Conservation (phyloP, 202 grass and related monocot species). For the Schoenoplectus tabernaemontani region DNA sequence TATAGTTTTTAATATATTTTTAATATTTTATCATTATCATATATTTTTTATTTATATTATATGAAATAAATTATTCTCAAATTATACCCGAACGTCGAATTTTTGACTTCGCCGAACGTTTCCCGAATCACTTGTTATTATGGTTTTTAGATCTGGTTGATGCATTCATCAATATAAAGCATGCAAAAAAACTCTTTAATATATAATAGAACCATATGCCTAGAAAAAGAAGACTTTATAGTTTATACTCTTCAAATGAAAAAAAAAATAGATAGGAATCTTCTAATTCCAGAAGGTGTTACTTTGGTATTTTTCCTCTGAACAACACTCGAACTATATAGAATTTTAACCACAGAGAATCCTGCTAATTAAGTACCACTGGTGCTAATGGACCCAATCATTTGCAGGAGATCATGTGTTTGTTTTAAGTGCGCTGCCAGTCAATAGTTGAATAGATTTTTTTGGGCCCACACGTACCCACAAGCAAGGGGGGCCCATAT, state of each 20-base stretch:
- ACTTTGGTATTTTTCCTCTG: neutral
- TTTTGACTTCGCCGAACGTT: too few relatives aligned
- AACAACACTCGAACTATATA: neutral
- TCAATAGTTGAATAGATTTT: neutral
- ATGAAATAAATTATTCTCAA: too few relatives aligned
- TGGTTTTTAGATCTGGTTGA: neutral
- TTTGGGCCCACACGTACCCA: neutral
- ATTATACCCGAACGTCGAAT: too few relatives aligned
- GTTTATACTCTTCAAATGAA: too few relatives aligned
- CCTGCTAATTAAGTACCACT: neutral
- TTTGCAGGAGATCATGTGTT: slow-evolving; percentile 19
- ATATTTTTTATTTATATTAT: too few relatives aligned
- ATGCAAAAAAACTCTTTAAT: neutral
- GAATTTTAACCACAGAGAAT: neutral
- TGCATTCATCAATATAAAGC: neutral
- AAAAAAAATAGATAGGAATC: too few relatives aligned
- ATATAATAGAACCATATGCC: neutral
- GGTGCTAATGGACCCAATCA: slow-evolving; percentile 21
- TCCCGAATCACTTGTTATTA: too few relatives aligned
- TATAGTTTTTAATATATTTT: too few relatives aligned
- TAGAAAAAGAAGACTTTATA: neutral
- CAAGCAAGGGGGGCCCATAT: neutral
- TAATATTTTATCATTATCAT: too few relatives aligned
- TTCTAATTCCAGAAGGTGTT: neutral
- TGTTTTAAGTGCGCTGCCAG: slow-evolving; percentile 17